These are phyloP conservation scores for Mucor piriformis DNA, from an alignment of 371 early-diverging fungal species.

Conservation along the genomic window DNA sequence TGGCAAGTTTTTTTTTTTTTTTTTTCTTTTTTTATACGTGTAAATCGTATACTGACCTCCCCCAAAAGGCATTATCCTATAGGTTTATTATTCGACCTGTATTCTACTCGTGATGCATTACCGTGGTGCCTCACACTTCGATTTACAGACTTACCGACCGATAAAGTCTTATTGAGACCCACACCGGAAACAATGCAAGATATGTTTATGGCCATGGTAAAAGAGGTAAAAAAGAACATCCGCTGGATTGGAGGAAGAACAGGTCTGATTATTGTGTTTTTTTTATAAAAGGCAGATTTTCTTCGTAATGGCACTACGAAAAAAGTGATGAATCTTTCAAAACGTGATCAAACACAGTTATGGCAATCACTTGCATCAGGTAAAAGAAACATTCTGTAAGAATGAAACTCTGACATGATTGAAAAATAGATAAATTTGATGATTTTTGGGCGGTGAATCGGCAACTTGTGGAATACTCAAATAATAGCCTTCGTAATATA, in stretches of 20 bases:
- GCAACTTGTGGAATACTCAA: constrained; percentile 49
- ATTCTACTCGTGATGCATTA: constrained; percentile 33
- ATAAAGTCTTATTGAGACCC: constrained; percentile 57
- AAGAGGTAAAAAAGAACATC: constrained; percentile 65
- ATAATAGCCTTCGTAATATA: constrained; percentile 41
- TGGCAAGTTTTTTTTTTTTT: constrained; percentile 49
- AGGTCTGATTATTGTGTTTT: not conserved
- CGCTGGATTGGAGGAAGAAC: too few species aligned
- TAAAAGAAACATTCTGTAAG: constrained; percentile 17
- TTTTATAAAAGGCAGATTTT: constrained; percentile 64
- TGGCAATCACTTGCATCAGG: constrained; percentile 68
- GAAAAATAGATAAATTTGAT: constrained; percentile 52
- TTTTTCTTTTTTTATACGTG: not conserved
- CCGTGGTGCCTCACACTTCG: constrained; percentile 72
- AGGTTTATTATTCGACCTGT: constrained; percentile 69
- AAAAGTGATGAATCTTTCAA: constrained; percentile 76
- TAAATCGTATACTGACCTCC: too few species aligned
- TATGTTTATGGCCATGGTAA: constrained; percentile 80
- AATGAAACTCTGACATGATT: not conserved
- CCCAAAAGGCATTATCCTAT: constrained; percentile 75
- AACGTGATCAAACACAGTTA: constrained; percentile 68
- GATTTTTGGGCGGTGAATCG: constrained; percentile 70
- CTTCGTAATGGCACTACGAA: constrained; percentile 72
- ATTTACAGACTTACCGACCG: constrained; percentile 61
- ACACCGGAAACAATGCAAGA: constrained; percentile 61